Evolutionary conservation across 768 basidiomycete genomes (phyloP).

Genomic region (Pleurotus sapidus): DNA sequence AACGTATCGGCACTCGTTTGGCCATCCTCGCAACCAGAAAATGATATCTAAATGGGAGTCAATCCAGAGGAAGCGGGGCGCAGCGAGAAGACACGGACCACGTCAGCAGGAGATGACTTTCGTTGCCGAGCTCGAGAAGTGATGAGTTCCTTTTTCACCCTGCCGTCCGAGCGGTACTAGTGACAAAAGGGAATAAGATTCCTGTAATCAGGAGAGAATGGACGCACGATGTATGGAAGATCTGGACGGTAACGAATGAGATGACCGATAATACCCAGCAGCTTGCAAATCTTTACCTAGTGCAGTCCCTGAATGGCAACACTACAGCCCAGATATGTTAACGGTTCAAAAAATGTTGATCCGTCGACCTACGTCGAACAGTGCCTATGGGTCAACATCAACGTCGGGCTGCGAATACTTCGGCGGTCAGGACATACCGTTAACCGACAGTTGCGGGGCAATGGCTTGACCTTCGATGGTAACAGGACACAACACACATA

Average conservation of each 20-base stretch:
- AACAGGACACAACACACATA: background rate
- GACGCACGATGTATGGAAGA: slow-evolving; percentile 46
- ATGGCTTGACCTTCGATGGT: slow-evolving; percentile 34
- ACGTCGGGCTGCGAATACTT: background rate
- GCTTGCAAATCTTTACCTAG: slow-evolving; percentile 30
- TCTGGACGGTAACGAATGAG: slow-evolving; percentile 23
- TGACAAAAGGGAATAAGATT: background rate
- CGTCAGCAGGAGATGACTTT: slow-evolving; percentile 72
- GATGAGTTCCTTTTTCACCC: slow-evolving; percentile 44
- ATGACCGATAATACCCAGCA: background rate
- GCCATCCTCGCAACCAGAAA: slow-evolving; percentile 70
- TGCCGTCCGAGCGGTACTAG: slow-evolving; percentile 61
- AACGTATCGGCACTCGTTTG: slow-evolving; percentile 75
- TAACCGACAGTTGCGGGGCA: slow-evolving; percentile 48
- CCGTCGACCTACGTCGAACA: slow-evolving; percentile 45
- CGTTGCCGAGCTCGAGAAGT: slow-evolving; percentile 23
- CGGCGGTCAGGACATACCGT: slow-evolving; percentile 32
- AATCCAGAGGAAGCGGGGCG: background rate
- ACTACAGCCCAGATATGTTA: slow-evolving; percentile 23
- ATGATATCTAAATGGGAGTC: slow-evolving; percentile 50
- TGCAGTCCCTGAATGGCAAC: slow-evolving; percentile 54
- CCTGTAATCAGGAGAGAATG: background rate
- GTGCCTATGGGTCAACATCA: slow-evolving; percentile 28
- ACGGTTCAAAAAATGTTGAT: background rate
- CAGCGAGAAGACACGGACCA: slow-evolving; percentile 23